A percentile compares a stretch with the other conserved stretches of the same genome.
phyloP scores from a whole-genome alignment of 495 filamentous ascomycete genomes.

The Penicillium desertorum region DNA sequence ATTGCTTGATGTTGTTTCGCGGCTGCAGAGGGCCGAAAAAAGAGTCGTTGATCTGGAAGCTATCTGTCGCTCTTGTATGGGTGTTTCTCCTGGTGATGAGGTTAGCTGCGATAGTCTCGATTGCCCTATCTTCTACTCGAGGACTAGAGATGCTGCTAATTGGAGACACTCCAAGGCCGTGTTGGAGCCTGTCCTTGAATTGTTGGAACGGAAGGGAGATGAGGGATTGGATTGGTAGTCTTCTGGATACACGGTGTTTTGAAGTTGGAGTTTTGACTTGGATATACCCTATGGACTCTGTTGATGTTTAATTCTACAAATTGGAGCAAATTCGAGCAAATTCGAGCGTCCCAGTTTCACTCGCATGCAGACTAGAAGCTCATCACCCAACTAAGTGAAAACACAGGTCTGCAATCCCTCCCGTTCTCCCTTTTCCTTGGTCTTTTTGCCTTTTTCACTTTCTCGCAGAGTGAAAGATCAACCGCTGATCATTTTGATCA shows the following conservation, averaged over 20 bases:
- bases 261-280: slow-evolving; percentile 10
- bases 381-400: not conserved
- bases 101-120: slow-evolving; percentile 86
- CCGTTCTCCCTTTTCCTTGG: not conserved
- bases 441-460: no score
- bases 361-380: not conserved
- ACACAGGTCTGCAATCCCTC: no score
- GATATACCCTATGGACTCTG: slow-evolving; percentile 3
- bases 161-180: slow-evolving; percentile 57
- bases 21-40: slow-evolving; percentile 63
- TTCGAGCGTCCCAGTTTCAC: not conserved
- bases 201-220: slow-evolving; percentile 51
- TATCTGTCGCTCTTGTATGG: slow-evolving; percentile 81
- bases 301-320: not conserved
- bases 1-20: slow-evolving; percentile 58
- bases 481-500: slow-evolving; percentile 5
- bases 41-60: slow-evolving; percentile 63
- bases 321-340: not conserved
- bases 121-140: slow-evolving; percentile 89
- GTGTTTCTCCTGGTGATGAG: slow-evolving; percentile 67
- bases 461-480: not conserved
- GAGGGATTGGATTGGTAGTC: slow-evolving; percentile 46
- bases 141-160: slow-evolving; percentile 66
- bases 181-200: slow-evolving; percentile 55
- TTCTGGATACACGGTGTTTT: slow-evolving; percentile 10